Evolutionary conservation across 2,329 filamentous ascomycete genomes (phyloP).

Genomic region (Fusarium anguioides): DNA sequence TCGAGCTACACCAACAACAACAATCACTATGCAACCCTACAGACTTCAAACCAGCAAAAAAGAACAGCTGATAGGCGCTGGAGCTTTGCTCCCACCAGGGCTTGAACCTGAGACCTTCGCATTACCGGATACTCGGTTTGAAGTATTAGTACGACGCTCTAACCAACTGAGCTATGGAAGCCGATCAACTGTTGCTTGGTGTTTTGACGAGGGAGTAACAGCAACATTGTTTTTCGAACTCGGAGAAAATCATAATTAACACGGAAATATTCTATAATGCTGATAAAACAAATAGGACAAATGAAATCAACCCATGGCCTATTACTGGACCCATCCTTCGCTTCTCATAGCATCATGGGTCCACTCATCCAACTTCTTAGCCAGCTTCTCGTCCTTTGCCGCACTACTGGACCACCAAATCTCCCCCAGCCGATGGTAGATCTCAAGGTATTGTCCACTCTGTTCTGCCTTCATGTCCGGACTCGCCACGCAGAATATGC

Average conservation of each 20-base stretch:
- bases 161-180: no score
- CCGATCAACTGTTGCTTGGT: no score
- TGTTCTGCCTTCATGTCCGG: constrained; percentile 22
- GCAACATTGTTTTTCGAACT: no score
- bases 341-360: constrained; percentile 20
- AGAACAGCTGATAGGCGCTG: no score
- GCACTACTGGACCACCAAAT: constrained; percentile 21
- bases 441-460: constrained; percentile 30
- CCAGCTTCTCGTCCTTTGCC: constrained; percentile 24
- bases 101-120: no score
- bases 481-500: constrained; percentile 28
- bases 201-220: no score
- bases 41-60: no score
- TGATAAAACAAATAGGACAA: background rate
- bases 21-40: no score
- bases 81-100: no score
- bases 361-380: constrained; percentile 30
- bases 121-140: no score
- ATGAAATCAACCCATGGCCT: background rate
- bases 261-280: background rate
- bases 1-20: no score
- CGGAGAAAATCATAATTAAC: background rate
- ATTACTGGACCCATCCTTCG: constrained; percentile 17
- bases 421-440: constrained; percentile 16
- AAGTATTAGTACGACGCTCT: no score